Base-by-base conservation (phyloP, 441 rosid genomes). In the Viola pubescens region DNA sequence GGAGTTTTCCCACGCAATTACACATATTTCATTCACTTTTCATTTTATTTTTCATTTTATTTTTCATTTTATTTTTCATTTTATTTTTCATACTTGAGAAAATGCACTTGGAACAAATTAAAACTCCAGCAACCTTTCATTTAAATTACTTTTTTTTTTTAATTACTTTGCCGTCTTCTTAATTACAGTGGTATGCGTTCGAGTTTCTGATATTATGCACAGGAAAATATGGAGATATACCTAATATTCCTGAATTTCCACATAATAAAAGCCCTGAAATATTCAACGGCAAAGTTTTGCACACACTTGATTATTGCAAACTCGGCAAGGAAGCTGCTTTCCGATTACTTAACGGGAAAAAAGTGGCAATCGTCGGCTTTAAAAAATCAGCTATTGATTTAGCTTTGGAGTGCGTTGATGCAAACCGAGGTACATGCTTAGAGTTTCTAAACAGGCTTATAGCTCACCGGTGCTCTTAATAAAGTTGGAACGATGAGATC, bases 341-440 rank as follows among this genome's bases (percentile, higher is more conserved):
- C 63, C 38, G 34, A 26, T 26, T 26, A 26, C 34, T 26, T 26
- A 26, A 26, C 34, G 34, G 89, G 80, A 14, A 83, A 83, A 79
- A 79, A 59, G 84, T 83, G 43, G 79, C 75, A 3, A 51, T 81
- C 5, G 66, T 83, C 39, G 89, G 89, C 52, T 81, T 66, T 68
- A 79, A 58, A 50, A 83, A 83, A 70, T 77, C 86, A 0, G 86
- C 86, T 4, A 75, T 83, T 55, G 89, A 83, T 77, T 62, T 83
- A 7, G 89, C 89, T 16, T 64, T 69, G 2, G 86, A 83, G 61
- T 81, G 84, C 46, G 82, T 82, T 0, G 58, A 68, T 65, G 78
- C 79, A 1, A 83, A 83, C 60, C 80, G 74, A 78, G 84, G 87
- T 77, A 67, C 4, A 1, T 61, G 19, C 4, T 34, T 49, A 52